Conservation (phyloP, 257 asterid species). For the Nicotiana obtusifolia region DNA sequence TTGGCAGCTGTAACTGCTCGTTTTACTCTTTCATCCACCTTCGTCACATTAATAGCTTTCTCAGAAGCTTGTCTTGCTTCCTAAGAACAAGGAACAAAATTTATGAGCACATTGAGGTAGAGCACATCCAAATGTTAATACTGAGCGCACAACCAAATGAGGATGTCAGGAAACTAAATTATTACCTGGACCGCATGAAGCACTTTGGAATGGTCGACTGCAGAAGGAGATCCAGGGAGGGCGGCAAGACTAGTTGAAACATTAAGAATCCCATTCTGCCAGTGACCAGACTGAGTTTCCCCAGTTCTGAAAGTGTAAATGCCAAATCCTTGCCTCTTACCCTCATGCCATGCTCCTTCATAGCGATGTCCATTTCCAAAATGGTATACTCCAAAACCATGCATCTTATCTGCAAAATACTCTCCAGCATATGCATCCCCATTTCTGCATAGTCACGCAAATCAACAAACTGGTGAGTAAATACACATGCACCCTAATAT, state of each 20-base stretch:
- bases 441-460: slow-evolving; percentile 39
- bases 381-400: slow-evolving; percentile 73
- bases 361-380: slow-evolving; percentile 68
- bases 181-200: slow-evolving; percentile 66
- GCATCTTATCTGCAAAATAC: slow-evolving; percentile 70
- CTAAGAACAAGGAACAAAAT: slow-evolving; percentile 17
- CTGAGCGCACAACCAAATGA: neutral
- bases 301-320: slow-evolving; percentile 63
- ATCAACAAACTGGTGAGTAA: neutral
- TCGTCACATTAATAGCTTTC: slow-evolving; percentile 26
- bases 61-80: slow-evolving; percentile 36
- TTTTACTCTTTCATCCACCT: slow-evolving; percentile 36
- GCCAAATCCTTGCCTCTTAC: slow-evolving; percentile 71
- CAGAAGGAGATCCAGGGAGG: slow-evolving; percentile 19
- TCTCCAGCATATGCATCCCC: slow-evolving; percentile 77
- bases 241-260: slow-evolving; percentile 14
- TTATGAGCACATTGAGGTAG: neutral
- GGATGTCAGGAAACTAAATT: neutral
- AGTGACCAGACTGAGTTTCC: slow-evolving; percentile 60
- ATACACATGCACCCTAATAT: neutral
- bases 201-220: slow-evolving; percentile 37
- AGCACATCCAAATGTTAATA: too few relatives aligned
- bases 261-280: slow-evolving; percentile 60
- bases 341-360: slow-evolving; percentile 92
- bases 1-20: slow-evolving; percentile 40